A percentile compares a stretch with the other conserved stretches of the same genome.
These are phyloP conservation scores for Sclerospora graminicola DNA, from an alignment of 352 stramenopile species.

Conservation along the genomic window DNA sequence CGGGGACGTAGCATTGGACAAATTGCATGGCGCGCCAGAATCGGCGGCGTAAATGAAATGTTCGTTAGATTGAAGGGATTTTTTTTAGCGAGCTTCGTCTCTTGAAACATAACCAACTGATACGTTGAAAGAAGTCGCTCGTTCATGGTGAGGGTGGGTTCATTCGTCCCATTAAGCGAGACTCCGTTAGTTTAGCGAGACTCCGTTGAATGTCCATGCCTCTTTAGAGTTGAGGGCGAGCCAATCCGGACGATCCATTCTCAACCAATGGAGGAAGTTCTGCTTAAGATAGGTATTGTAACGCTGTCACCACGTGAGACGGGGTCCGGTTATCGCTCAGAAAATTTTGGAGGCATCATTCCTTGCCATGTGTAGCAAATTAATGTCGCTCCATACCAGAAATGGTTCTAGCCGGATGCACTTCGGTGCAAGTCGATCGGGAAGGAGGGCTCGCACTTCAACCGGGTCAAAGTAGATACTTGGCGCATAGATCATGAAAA, in stretches of 20 bases:
- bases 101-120: not conserved
- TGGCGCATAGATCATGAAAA: not conserved
- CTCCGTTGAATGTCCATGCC: not conserved
- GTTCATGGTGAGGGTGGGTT: not conserved
- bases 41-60: not conserved
- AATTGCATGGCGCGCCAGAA: not conserved
- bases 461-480: no score
- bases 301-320: no score
- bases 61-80: not conserved
- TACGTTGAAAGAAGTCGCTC: not conserved
- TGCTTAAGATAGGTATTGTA: no score
- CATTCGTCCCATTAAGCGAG: not conserved
- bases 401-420: no score
- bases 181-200: not conserved
- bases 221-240: constrained; percentile 8
- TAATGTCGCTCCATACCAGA: no score
- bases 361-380: no score
- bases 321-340: no score
- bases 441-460: no score
- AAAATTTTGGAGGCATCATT: no score
- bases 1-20: constrained; percentile 1
- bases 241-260: not conserved
- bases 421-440: no score
- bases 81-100: not conserved
- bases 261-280: no score